phyloP scores from a whole-genome alignment of 176 grass and related monocot species.

The Rhynchospora breviuscula region DNA sequence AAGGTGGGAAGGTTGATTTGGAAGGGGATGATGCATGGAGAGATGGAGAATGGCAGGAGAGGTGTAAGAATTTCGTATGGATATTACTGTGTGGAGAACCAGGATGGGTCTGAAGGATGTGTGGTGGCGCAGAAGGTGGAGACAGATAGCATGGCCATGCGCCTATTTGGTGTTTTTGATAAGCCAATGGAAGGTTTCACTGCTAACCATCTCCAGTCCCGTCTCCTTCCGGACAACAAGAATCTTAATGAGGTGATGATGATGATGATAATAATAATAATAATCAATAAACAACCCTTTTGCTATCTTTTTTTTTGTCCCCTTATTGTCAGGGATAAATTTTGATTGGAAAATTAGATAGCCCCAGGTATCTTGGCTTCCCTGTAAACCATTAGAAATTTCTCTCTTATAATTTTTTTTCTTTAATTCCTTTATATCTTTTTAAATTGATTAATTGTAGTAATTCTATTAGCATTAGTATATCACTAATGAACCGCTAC shows the following conservation, averaged over 20 bases:
- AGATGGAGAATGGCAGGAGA: neutral
- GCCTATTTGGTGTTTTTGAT: constrained; percentile 32
- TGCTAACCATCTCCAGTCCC: constrained; percentile 14
- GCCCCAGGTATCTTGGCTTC: neutral
- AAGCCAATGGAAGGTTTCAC: constrained; percentile 13
- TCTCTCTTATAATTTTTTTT: neutral
- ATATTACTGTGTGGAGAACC: constrained; percentile 16
- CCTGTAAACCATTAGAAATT: neutral
- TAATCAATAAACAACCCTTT: neutral
- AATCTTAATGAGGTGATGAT: neutral
- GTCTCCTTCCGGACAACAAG: neutral
- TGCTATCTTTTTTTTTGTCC: neutral
- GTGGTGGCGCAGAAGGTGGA: constrained; percentile 16
- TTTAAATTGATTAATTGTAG: neutral
- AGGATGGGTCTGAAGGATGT: constrained; percentile 20
- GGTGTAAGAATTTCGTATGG: constrained; percentile 22
- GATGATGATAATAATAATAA: too few relatives aligned
- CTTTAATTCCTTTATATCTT: too few relatives aligned
- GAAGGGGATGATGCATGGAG: neutral
- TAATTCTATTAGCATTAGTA: neutral
- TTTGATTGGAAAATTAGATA: neutral
- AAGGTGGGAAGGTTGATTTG: neutral
- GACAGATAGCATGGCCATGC: constrained; percentile 7
- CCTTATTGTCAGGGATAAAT: neutral
- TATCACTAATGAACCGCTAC: neutral